These are phyloP conservation scores for Rhodomyrtus tomentosa DNA, from an alignment of 345 rosid species.

Conservation along the genomic window DNA sequence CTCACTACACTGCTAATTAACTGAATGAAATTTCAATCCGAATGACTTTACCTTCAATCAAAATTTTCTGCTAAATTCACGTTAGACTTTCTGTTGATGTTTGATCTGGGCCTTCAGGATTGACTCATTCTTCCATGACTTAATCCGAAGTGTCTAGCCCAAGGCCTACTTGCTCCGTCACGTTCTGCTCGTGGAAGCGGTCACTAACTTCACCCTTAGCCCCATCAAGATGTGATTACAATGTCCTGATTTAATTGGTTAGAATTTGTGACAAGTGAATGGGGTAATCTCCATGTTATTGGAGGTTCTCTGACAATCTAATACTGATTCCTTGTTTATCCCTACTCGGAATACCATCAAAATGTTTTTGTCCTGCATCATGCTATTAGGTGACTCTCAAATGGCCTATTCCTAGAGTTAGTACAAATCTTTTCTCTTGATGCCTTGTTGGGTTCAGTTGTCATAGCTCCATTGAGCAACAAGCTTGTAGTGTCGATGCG, in stretches of 20 bases:
- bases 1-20: not conserved
- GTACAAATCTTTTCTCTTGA: not conserved
- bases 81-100: not conserved
- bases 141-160: not conserved
- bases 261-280: not conserved
- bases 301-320: not conserved
- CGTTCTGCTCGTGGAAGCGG: not conserved
- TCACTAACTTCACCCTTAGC: not conserved
- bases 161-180: not conserved
- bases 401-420: not conserved
- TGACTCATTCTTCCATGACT: not conserved
- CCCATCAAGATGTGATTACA: not conserved
- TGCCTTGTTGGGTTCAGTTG: not conserved
- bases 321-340: not conserved
- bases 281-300: not conserved
- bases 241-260: not conserved
- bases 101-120: not conserved
- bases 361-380: not conserved
- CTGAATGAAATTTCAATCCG: not conserved
- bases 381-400: not conserved
- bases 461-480: not conserved
- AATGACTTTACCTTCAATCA: not conserved
- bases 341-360: not conserved
- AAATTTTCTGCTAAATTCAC: not conserved
- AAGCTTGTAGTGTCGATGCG: not conserved